Evolutionary conservation across 2,329 filamentous ascomycete species (phyloP), one percentile per base, ranked within the genome.

Genomic region (Lachnellula hyalina): DNA sequence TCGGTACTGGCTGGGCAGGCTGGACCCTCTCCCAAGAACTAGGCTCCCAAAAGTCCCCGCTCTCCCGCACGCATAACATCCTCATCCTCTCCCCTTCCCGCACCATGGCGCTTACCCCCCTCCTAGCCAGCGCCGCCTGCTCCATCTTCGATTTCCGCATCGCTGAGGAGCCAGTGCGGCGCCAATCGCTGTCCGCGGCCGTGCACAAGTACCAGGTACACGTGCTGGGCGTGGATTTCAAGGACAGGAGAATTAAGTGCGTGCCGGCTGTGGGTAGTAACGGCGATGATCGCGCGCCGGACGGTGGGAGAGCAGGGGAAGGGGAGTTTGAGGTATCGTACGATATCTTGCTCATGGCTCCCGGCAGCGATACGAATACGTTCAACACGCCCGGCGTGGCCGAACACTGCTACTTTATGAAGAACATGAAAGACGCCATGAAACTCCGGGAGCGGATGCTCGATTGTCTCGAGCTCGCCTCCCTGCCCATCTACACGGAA

Each of bases 331-430:
- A 70, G 1, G 62, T 76, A n/a, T 42, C 59, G 2, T 76, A 75
- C 55, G 74, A 77, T 54, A 68, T 68, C 52, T 60, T 77, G 5
- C 65, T 74, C 36, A 59, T 77, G 3, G 70, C 72, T 2, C 74
- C 74, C 1, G 74, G 74, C 5, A 75, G 73, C 59, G 60, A 59
- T 40, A 56, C 54, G 8, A 64, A 92, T 71, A 96, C 90, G 0
- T 96, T 96, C 69, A 81, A 83, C 42, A 91, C 90, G 4, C 84
- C 87, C 14, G 90, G 90, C 1, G 89, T 95, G 3, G 80, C 80
- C 54, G 85, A 95, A 67, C 82, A 95, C 67, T 89, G 90, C 1
- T 82, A 85, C 60, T 94, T 94, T 71, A 78, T 95, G 60, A 87
- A 90, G 55, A 89, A 94, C 65, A 83, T 95, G 2, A 86, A 86